phyloP scores from a whole-genome alignment of 228 moss, liverwort and hornwort species.

The Sphagnum magellanicum region DNA sequence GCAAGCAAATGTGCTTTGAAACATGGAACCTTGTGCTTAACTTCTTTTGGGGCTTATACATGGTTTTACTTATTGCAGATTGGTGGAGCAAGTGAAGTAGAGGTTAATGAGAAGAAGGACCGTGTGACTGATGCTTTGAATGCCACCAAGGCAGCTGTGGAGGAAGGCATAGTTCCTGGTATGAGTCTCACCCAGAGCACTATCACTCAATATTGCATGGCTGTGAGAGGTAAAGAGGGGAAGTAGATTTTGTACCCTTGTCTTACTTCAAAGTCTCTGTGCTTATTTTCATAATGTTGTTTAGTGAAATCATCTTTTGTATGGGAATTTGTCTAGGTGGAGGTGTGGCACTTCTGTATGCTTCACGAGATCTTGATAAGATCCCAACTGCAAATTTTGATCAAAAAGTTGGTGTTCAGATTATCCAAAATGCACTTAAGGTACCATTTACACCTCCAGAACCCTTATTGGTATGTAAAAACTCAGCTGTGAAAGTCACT shows the following conservation, averaged over 20 bases:
- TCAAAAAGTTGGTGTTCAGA: conserved; percentile 79
- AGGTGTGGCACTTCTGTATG: conserved; percentile 87
- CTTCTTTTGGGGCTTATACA: not conserved
- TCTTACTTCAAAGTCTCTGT: not conserved
- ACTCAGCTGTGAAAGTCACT: not conserved
- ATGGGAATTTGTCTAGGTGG: conserved; percentile 31
- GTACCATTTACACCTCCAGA: conserved; percentile 14
- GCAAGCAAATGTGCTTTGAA: not conserved
- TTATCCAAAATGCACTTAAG: conserved; percentile 87
- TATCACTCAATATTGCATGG: not conserved
- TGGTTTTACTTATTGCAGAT: conserved; percentile 32
- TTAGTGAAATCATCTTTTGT: not conserved
- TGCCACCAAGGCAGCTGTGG: conserved; percentile 84
- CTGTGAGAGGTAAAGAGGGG: not conserved
- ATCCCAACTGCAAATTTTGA: conserved; percentile 66
- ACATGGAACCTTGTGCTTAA: not conserved
- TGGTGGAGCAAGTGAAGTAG: conserved; percentile 85
- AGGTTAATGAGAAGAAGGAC: conserved; percentile 88
- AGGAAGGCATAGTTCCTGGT: conserved; percentile 94
- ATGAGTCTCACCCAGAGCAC: not conserved
- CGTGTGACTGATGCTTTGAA: conserved; percentile 87
- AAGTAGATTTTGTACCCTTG: not conserved
- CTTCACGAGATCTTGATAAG: conserved; percentile 72
- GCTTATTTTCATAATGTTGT: not conserved
- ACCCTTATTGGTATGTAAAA: not conserved